phyloP scores from a whole-genome alignment of 2,329 filamentous ascomycete species.

The Kalmusia sp. region DNA sequence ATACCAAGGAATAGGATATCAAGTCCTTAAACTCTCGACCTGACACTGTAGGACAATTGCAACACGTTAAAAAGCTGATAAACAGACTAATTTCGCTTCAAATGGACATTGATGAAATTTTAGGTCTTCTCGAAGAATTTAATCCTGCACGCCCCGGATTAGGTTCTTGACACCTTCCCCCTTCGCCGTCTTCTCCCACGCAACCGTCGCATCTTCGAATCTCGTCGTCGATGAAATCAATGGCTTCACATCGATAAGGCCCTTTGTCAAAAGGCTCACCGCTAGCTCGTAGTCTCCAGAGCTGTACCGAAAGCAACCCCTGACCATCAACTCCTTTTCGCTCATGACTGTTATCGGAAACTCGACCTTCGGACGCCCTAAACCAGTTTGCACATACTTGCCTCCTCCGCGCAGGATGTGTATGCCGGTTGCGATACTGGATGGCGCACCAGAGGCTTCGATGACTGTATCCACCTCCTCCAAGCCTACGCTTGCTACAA shows the following conservation, averaged over 20 bases:
- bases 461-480: slow-evolving; percentile 80
- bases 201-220: slow-evolving; percentile 37
- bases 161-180: slow-evolving; percentile 45
- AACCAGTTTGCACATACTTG: slow-evolving; percentile 93
- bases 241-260: slow-evolving; percentile 30
- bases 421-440: slow-evolving; percentile 82
- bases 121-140: too few relatives aligned
- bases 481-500: slow-evolving; percentile 66
- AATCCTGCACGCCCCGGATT: slow-evolving; percentile 36
- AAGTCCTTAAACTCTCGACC: too few relatives aligned
- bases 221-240: slow-evolving; percentile 37
- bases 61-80: too few relatives aligned
- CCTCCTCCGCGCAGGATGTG: slow-evolving; percentile 89
- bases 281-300: slow-evolving; percentile 43
- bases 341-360: slow-evolving; percentile 36
- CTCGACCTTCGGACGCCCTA: slow-evolving; percentile 89
- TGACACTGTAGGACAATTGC: too few relatives aligned
- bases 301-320: slow-evolving; percentile 42
- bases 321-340: slow-evolving; percentile 54
- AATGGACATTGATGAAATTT: too few relatives aligned
- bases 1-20: too few relatives aligned
- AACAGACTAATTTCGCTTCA: too few relatives aligned
- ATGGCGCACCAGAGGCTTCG: slow-evolving; percentile 93
- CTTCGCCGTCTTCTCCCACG: slow-evolving; percentile 40
- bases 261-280: slow-evolving; percentile 29